Base-by-base conservation (phyloP, 306 rosid species). In the Vigna angularis region DNA sequence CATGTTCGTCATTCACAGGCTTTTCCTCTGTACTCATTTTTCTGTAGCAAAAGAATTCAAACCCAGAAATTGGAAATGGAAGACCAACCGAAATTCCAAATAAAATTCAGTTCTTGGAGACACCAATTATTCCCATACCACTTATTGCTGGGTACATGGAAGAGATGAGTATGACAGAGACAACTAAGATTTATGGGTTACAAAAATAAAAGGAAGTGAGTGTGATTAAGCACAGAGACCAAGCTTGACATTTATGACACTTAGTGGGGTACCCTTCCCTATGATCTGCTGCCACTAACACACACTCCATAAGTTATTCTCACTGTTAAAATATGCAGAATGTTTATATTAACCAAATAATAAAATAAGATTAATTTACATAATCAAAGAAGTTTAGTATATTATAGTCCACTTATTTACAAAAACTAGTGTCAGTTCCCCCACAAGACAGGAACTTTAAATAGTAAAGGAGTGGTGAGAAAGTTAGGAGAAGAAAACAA, bases 21-120 rank as follows among this genome's bases (percentile, higher is more conserved):
- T 88, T 85, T 72, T 82, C 87, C 74, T 84, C 85, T 50, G 77
- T 69, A 74, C 50, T 88, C 98, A 90, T 90, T 74, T 75, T 72
- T 22, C 18, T 58, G 52, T 55, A 12, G 17, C 74, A 26, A 49
- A 59, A 45, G 22, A 68, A 68, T 0, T 4, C 15, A 79, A 78
- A 75, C 48, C 78, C 78, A 67, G 83, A 64, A 76, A 1, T 67
- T 32, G 63, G 53, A 76, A 63, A 68, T 73, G 18, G 7, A 36
- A 55, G 40, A 28, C 10, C 34, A 67, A 74, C 10, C 28, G 34
- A 70, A 79, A 51, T 32, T 73, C 52, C 66, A 69, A 34, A 70
- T 76, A 85, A 76, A 70, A n/a, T 56, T 82, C 62, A 73, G 44
- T 42, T 13, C 18, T 51, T 67, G 44, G 7, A 79, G 47, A 17